Percentiles rank a stretch among this genome's conserved stretches.
Conservation (phyloP, 495 filamentous ascomycete species). For the Daldinia loculata region DNA sequence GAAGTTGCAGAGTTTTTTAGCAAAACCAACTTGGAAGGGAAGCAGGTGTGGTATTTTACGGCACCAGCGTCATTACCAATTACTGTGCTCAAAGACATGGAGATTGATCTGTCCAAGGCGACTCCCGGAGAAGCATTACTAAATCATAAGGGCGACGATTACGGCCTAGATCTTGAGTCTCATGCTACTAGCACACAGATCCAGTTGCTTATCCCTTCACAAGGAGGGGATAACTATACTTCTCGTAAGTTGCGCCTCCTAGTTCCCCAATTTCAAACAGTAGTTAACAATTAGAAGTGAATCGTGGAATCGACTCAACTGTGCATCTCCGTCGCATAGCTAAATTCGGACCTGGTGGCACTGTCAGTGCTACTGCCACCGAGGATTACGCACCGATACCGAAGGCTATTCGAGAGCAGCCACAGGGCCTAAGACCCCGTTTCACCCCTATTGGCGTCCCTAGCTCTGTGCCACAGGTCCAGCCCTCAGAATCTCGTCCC, state of each 20-base stretch:
- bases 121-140: constrained; percentile 49
- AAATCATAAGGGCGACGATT: constrained; percentile 54
- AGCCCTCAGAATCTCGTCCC: not conserved
- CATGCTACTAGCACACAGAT: constrained; percentile 50
- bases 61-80: constrained; percentile 58
- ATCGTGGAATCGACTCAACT: constrained; percentile 51
- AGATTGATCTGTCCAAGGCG: constrained; percentile 53
- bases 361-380: constrained; percentile 36
- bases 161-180: constrained; percentile 48
- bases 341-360: constrained; percentile 48
- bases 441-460: constrained; percentile 55
- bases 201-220: constrained; percentile 55
- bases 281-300: constrained; percentile 42
- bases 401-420: constrained; percentile 53
- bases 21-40: constrained; percentile 56
- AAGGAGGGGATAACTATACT: constrained; percentile 52
- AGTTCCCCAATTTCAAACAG: constrained; percentile 2
- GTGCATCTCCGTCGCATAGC: constrained; percentile 56
- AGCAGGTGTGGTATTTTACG: constrained; percentile 63
- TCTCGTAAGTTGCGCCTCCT: constrained; percentile 43
- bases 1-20: constrained; percentile 50
- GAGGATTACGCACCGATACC: constrained; percentile 36
- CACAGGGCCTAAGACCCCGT: constrained; percentile 54
- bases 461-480: constrained; percentile 12
- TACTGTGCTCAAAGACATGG: constrained; percentile 56